Evolutionary conservation across 352 stramenopile genomes (phyloP).

Genomic region (Pythium sukuiense): DNA sequence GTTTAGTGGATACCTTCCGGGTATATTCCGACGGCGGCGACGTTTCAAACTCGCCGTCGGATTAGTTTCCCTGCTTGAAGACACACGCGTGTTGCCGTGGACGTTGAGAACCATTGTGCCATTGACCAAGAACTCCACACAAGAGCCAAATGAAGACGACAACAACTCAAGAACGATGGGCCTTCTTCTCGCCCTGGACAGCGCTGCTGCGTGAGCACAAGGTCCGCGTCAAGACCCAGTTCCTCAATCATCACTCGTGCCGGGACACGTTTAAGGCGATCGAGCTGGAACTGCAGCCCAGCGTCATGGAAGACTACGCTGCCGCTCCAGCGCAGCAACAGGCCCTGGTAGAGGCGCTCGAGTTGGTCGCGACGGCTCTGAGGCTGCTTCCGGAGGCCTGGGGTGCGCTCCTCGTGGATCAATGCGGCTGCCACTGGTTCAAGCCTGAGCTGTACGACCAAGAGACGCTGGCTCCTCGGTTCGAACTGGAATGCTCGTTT

Average conservation of each 20-base stretch:
- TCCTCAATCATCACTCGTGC: constrained; percentile 10
- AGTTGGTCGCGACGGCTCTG: constrained; percentile 22
- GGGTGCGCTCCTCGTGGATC: constrained; percentile 9
- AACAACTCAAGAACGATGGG: constrained; percentile 12
- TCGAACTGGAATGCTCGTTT: constrained; percentile 14
- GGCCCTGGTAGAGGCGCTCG: constrained; percentile 12
- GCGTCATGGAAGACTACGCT: not conserved
- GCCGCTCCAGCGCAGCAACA: not conserved
- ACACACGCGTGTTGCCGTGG: not conserved
- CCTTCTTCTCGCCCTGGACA: constrained; percentile 25
- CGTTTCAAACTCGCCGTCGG: not conserved
- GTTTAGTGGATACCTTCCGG: not conserved
- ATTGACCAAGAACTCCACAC: not conserved
- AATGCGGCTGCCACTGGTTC: constrained; percentile 14
- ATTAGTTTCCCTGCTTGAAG: not conserved
- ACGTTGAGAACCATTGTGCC: not conserved
- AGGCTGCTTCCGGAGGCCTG: constrained; percentile 10
- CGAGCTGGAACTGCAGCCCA: constrained; percentile 10
- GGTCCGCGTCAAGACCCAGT: constrained; percentile 8
- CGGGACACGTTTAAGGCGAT: constrained; percentile 18
- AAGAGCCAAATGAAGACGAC: not conserved
- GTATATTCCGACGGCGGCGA: not conserved
- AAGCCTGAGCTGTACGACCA: constrained; percentile 11
- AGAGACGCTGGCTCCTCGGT: constrained; percentile 7
- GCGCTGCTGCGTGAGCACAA: constrained; percentile 9